A percentile compares a stretch with the other conserved stretches of the same genome.
Conservation (phyloP, 1,139 yeast genomes). For the Magnusiomyces fungicola region DNA sequence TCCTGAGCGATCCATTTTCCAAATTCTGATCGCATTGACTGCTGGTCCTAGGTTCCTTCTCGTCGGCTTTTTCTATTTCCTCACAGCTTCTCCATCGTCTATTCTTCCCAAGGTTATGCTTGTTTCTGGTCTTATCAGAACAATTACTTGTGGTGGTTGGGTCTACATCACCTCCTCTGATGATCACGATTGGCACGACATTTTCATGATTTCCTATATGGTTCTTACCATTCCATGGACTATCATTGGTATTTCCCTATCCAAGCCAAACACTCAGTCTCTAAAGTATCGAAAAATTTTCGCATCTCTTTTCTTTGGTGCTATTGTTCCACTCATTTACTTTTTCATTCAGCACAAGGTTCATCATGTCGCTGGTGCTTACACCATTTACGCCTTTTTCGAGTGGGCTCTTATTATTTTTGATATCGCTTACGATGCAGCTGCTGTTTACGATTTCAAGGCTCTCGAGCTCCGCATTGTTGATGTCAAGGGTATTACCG, state of each 20-base stretch:
- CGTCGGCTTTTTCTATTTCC: conserved; percentile 51
- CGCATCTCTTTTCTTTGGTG: conserved; percentile 56
- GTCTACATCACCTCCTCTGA: conserved; percentile 94
- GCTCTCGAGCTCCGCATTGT: conserved; percentile 45
- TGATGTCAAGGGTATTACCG: conserved; percentile 33
- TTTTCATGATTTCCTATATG: conserved; percentile 87
- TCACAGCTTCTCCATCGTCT: conserved; percentile 35
- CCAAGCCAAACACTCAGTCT: conserved; percentile 44
- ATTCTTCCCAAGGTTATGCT: conserved; percentile 39
- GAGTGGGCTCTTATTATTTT: conserved; percentile 86
- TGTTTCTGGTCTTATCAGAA: conserved; percentile 64
- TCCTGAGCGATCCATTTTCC: conserved; percentile 91
- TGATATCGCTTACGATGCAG: conserved; percentile 79
- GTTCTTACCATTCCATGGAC: conserved; percentile 92
- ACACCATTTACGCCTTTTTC: conserved; percentile 85
- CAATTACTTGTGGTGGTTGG: conserved; percentile 98
- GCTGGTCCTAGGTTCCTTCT: conserved; percentile 70
- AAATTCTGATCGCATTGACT: conserved; percentile 52
- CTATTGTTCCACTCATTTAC: conserved; percentile 73
- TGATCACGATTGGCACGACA: conserved; percentile 93
- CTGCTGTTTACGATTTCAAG: conserved; percentile 64
- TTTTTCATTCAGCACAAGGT: conserved; percentile 93
- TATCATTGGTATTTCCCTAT: conserved; percentile 48
- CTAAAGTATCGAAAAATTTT: conserved; percentile 48
- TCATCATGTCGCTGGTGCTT: conserved; percentile 83